A percentile compares a stretch with the other conserved stretches of the same genome.
phyloP scores from a whole-genome alignment of 1,284 basidiomycete genomes.

The Agroathelia rolfsii region DNA sequence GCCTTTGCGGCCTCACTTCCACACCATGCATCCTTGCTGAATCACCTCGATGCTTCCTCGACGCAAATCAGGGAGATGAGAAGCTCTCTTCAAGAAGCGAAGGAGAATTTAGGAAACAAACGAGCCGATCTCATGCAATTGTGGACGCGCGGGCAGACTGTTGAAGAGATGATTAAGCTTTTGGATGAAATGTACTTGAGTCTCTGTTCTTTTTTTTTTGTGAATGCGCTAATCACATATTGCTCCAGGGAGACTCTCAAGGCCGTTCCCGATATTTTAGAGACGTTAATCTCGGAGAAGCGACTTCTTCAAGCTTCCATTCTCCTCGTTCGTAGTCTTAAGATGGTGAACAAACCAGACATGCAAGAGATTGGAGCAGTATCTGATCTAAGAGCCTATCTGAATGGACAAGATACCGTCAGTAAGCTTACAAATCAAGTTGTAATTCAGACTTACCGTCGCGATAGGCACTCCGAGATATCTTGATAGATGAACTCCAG shows the following conservation, averaged over 20 bases:
- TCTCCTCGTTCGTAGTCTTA: slow-evolving; percentile 81
- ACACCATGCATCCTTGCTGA: slow-evolving; percentile 72
- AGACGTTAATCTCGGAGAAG: slow-evolving; percentile 94
- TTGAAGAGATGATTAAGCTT: slow-evolving; percentile 86
- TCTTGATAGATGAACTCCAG: slow-evolving; percentile 92
- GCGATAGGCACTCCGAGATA: slow-evolving; percentile 75
- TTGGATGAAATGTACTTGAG: slow-evolving; percentile 79
- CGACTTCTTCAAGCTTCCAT: slow-evolving; percentile 85
- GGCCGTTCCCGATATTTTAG: slow-evolving; percentile 84
- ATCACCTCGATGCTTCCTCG: slow-evolving; percentile 63
- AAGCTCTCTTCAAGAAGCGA: slow-evolving; percentile 64
- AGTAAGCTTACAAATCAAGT: slow-evolving; percentile 34
- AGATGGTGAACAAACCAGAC: slow-evolving; percentile 85
- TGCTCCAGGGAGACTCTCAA: slow-evolving; percentile 76
- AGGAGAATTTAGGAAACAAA: slow-evolving; percentile 68
- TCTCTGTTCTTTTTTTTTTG: slow-evolving; percentile 6
- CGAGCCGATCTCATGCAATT: slow-evolving; percentile 81
- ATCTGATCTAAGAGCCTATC: slow-evolving; percentile 80
- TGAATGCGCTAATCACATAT: slow-evolving; percentile 8
- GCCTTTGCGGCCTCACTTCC: slow-evolving; percentile 87
- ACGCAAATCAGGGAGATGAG: slow-evolving; percentile 67
- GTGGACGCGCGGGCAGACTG: slow-evolving; percentile 71
- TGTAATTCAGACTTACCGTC: slow-evolving; percentile 5
- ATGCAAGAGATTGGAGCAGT: slow-evolving; percentile 93
- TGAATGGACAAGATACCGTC: slow-evolving; percentile 80